These are phyloP conservation scores for Calocybe gangraenosa DNA, from an alignment of 768 basidiomycete species.

Conservation along the genomic window DNA sequence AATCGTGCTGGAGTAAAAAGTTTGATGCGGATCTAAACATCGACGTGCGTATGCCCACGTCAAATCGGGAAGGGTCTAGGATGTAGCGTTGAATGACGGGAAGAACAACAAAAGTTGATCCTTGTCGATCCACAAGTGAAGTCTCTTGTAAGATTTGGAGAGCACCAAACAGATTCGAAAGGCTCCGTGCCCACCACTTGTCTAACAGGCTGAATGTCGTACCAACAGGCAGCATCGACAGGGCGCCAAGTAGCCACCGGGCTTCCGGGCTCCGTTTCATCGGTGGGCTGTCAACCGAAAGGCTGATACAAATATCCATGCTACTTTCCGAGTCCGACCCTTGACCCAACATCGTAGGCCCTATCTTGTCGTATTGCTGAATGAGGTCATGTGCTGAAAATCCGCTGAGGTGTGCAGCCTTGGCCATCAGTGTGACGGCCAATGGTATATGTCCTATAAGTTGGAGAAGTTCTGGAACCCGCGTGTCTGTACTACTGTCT, in stretches of 20 bases:
- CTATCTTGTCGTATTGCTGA: neutral
- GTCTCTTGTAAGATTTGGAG: conserved; percentile 3
- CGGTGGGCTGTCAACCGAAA: conserved; percentile 5
- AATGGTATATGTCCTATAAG: conserved; percentile 26
- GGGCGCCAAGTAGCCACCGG: conserved; percentile 9
- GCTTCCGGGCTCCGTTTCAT: conserved; percentile 4
- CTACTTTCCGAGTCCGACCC: conserved; percentile 6
- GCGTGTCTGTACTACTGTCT: conserved; percentile 14
- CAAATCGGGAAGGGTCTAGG: conserved; percentile 8
- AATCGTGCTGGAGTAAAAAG: conserved; percentile 13
- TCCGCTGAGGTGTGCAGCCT: conserved; percentile 1
- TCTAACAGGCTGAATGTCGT: conserved; percentile 11
- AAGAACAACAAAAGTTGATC: conserved; percentile 10
- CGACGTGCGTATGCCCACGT: neutral
- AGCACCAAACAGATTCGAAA: conserved; percentile 4
- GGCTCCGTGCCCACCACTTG: conserved; percentile 8
- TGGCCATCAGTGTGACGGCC: conserved; percentile 31
- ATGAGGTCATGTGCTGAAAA: conserved; percentile 1
- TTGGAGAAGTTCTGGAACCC: conserved; percentile 19
- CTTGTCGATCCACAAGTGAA: conserved; percentile 1
- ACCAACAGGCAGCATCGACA: conserved; percentile 24
- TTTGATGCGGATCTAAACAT: conserved; percentile 9
- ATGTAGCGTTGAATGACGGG: conserved; percentile 18
- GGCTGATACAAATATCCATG: conserved; percentile 9
- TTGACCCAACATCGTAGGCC: conserved; percentile 4